A percentile compares a stretch with the other conserved stretches of the same genome.
phyloP scores from a whole-genome alignment of 768 basidiomycete species.

The Lepiota subincarnata region DNA sequence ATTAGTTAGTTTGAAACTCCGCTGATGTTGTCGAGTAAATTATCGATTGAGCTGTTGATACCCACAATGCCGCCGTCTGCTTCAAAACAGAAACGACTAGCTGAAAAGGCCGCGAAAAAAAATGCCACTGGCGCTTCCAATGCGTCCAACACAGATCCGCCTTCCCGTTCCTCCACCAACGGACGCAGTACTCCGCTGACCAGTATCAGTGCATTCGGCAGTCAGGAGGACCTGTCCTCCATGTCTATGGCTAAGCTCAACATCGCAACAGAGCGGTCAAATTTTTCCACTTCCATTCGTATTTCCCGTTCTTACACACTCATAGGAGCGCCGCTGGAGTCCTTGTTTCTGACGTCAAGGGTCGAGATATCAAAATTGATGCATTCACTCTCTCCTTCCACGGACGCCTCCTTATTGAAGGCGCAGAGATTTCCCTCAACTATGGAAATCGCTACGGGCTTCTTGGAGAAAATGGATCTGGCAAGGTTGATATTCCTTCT shows the following conservation, averaged over 20 bases:
- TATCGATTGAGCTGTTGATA: constrained; percentile 12
- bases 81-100: constrained; percentile 90
- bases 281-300: not conserved
- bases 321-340: constrained; percentile 86
- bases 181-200: constrained; percentile 80
- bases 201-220: constrained; percentile 78
- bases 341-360: constrained; percentile 86
- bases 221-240: constrained; percentile 70
- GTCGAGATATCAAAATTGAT: constrained; percentile 97
- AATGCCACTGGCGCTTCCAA: constrained; percentile 42
- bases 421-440: constrained; percentile 73
- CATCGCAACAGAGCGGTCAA: constrained; percentile 85
- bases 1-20: constrained; percentile 7
- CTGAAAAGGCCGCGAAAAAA: constrained; percentile 88
- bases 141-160: not conserved
- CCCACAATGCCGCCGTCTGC: constrained; percentile 67
- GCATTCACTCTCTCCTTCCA: constrained; percentile 96
- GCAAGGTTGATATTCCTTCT: constrained; percentile 63
- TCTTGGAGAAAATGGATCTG: constrained; percentile 96
- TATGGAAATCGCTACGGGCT: constrained; percentile 94
- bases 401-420: constrained; percentile 72
- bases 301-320: not conserved
- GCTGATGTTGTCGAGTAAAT: not conserved
- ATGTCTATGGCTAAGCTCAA: constrained; percentile 87
- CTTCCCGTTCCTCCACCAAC: constrained; percentile 44